A percentile compares a stretch with the other conserved stretches of the same genome.
Conservation (phyloP, 225 moss, liverwort and hornwort genomes). For the Neckera pumila region DNA sequence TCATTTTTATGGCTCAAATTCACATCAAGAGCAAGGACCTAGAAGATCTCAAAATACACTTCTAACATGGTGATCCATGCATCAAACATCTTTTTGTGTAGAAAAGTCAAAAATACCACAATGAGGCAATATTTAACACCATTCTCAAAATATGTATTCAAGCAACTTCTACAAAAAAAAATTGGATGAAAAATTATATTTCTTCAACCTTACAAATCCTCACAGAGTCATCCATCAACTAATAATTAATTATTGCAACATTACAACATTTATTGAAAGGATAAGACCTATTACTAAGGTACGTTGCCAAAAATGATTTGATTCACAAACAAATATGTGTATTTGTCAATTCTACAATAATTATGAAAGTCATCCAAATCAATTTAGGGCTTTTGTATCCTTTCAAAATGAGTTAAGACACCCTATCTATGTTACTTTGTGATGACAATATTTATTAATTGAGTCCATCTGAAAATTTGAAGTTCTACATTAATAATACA, state of each 20-base stretch:
- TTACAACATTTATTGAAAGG: neutral
- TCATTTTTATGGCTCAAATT: neutral
- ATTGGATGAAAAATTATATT: neutral
- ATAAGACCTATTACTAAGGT: neutral
- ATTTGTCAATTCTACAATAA: neutral
- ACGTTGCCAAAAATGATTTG: neutral
- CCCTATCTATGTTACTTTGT: too few relatives aligned
- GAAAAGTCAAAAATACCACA: neutral
- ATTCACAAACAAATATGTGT: rapidly evolving
- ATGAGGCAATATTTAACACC: neutral
- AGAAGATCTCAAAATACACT: neutral
- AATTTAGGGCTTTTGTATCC: neutral
- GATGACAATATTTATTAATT: neutral
- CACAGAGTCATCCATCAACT: neutral
- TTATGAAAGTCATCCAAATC: neutral
- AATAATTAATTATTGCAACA: neutral
- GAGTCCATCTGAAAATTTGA: too few relatives aligned
- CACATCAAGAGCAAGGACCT: neutral
- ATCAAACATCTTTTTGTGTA: neutral
- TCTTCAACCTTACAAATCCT: too few relatives aligned
- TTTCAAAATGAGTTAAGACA: neutral
- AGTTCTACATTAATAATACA: too few relatives aligned
- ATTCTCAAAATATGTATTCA: neutral
- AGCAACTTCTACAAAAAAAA: neutral
- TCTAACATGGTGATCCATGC: too few relatives aligned